phyloP scores from a whole-genome alignment of 2,329 filamentous ascomycete species.

The Lasiodiplodia gonubiensis region DNA sequence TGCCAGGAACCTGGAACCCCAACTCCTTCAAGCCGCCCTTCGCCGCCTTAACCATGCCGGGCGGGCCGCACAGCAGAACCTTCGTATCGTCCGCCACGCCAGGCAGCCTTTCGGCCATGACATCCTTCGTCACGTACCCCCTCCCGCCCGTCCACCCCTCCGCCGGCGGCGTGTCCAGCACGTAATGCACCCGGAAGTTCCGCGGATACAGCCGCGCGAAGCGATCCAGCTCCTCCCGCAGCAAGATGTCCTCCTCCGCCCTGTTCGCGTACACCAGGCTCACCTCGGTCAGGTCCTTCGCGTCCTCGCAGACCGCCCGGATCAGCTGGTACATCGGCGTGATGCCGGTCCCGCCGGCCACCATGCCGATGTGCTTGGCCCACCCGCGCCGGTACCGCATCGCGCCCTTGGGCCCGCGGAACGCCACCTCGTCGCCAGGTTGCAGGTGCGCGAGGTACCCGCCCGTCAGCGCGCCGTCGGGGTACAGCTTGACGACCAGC shows the following conservation, averaged over 20 bases:
- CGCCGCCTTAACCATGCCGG: constrained; percentile 63
- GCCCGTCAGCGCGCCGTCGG: constrained; percentile 57
- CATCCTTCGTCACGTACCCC: constrained; percentile 59
- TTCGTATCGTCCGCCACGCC: constrained; percentile 54
- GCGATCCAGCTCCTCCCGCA: constrained; percentile 61
- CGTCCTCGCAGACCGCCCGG: constrained; percentile 66
- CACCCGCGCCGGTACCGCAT: constrained; percentile 57
- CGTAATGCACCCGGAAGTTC: constrained; percentile 63
- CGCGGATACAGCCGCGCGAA: constrained; percentile 61
- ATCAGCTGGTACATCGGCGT: constrained; percentile 68
- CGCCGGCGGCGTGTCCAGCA: constrained; percentile 55
- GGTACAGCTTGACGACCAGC: constrained; percentile 60
- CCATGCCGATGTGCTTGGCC: constrained; percentile 58
- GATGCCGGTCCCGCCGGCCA: constrained; percentile 60
- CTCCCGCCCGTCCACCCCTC: constrained; percentile 55
- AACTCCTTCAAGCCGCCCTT: constrained; percentile 54
- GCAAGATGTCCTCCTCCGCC: constrained; percentile 64
- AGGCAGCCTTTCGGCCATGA: constrained; percentile 59
- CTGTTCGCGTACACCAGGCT: constrained; percentile 66
- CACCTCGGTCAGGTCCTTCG: constrained; percentile 62
- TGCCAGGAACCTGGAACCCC: constrained; percentile 59
- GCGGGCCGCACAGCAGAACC: constrained; percentile 66
- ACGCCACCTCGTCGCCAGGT: constrained; percentile 57
- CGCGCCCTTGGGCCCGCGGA: constrained; percentile 63
- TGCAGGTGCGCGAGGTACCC: constrained; percentile 56